A percentile compares a stretch with the other conserved stretches of the same genome.
Conservation (phyloP, 1,284 basidiomycete genomes). For the Melampsora americana region DNA sequence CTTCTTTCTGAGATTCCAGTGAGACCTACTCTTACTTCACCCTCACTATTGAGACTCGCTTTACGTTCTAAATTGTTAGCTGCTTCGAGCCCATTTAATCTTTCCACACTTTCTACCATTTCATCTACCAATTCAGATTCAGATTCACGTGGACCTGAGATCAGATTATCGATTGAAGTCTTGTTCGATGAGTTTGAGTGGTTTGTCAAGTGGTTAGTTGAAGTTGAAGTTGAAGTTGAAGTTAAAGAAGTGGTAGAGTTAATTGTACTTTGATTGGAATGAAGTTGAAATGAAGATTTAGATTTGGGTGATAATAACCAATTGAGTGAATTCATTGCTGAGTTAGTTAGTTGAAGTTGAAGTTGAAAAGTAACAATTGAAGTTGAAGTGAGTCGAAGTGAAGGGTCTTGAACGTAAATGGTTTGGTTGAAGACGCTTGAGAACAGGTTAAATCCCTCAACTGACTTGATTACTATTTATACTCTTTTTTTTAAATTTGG, state of each 20-base stretch:
- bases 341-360: too few relatives aligned
- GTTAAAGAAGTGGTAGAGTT: neutral
- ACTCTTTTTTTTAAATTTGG: too few relatives aligned
- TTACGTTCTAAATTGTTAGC: slow-evolving; percentile 39
- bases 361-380: neutral
- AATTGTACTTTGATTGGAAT: neutral
- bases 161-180: slow-evolving; percentile 13
- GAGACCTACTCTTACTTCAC: slow-evolving; percentile 30
- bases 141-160: slow-evolving; percentile 24
- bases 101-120: slow-evolving; percentile 35
- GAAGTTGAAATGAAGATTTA: slow-evolving; percentile 18
- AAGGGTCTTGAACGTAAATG: too few relatives aligned
- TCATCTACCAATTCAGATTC: slow-evolving; percentile 41
- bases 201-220: too few relatives aligned
- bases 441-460: too few relatives aligned
- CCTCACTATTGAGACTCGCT: slow-evolving; percentile 28
- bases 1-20: slow-evolving; percentile 36
- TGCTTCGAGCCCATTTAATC: slow-evolving; percentile 15
- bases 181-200: neutral
- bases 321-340: slow-evolving; percentile 44
- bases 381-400: too few relatives aligned
- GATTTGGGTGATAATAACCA: slow-evolving; percentile 37
- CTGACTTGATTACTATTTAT: too few relatives aligned
- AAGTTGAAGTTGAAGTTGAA: too few relatives aligned
- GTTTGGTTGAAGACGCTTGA: too few relatives aligned